phyloP scores from a whole-genome alignment of 1,284 basidiomycete species.

The Ceratorhiza oryzae-sativae region DNA sequence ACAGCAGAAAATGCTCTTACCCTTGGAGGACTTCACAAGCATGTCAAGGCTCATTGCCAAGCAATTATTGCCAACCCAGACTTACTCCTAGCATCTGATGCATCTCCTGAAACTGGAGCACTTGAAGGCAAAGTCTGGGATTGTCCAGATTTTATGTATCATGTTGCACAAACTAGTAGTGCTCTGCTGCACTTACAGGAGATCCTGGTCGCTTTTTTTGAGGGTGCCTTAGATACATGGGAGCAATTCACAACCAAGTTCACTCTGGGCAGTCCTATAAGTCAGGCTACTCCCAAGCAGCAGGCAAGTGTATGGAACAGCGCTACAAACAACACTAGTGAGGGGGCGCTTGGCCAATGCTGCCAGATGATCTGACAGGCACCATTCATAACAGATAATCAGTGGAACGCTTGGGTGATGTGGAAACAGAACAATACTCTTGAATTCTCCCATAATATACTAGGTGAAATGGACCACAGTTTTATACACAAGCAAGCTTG shows the following conservation, averaged over 20 bases:
- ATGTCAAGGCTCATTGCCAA: conserved; percentile 20
- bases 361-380: conserved; percentile 4
- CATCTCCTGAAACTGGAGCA: neutral
- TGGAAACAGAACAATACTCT: conserved; percentile 10
- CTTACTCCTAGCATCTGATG: conserved; percentile 6
- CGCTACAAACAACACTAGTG: conserved; percentile 30
- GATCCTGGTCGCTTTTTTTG: conserved; percentile 22
- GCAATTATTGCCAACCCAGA: conserved; percentile 30
- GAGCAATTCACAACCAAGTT: conserved; percentile 30
- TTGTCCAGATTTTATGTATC: conserved; percentile 8
- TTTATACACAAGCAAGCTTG: conserved; percentile 7
- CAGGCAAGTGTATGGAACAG: neutral
- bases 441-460: neutral
- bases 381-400: conserved; percentile 8
- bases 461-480: neutral
- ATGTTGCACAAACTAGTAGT: neutral
- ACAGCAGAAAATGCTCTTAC: conserved; percentile 43
- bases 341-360: conserved; percentile 28
- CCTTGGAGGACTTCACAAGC: conserved; percentile 29
- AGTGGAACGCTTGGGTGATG: conserved; percentile 25
- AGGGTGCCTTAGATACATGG: conserved; percentile 14
- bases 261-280: neutral
- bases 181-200: conserved; percentile 8
- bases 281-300: neutral
- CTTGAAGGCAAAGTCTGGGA: conserved; percentile 17